phyloP scores from a whole-genome alignment of 2,329 filamentous ascomycete genomes.

The Aspergillus transmontanensis region DNA sequence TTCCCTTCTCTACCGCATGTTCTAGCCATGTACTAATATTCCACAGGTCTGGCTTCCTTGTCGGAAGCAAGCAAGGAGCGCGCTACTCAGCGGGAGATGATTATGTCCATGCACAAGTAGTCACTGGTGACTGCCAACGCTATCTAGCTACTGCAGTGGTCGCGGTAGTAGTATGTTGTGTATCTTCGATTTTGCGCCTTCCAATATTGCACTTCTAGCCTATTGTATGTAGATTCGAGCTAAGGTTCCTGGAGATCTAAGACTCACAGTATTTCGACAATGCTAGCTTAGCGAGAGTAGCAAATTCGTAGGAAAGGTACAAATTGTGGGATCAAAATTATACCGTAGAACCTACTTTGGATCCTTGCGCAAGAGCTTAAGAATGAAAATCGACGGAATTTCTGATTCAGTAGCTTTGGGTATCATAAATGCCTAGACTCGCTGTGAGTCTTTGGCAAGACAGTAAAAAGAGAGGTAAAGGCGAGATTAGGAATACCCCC shows the following conservation, averaged over 20 bases:
- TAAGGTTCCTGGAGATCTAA: constrained; percentile 20
- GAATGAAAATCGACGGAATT: background rate
- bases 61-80: constrained; percentile 83
- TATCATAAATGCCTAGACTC: constrained; percentile 21
- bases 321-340: background rate
- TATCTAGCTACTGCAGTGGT: background rate
- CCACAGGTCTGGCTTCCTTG: constrained; percentile 68
- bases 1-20: background rate
- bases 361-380: background rate
- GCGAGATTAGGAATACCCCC: background rate
- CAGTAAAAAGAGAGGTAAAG: background rate
- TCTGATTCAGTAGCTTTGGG: constrained; percentile 16
- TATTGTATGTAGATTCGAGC: constrained; percentile 21
- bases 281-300: background rate
- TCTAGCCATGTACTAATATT: constrained; percentile 16
- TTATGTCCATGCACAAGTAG: constrained; percentile 59
- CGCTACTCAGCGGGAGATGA: constrained; percentile 86
- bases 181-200: constrained; percentile 3
- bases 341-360: background rate
- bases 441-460: background rate
- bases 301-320: background rate
- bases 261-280: constrained; percentile 1
- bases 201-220: background rate
- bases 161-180: background rate
- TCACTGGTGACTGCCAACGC: constrained; percentile 2